phyloP scores from a whole-genome alignment of 257 asterid genomes.

The Nicotiana obtusifolia region DNA sequence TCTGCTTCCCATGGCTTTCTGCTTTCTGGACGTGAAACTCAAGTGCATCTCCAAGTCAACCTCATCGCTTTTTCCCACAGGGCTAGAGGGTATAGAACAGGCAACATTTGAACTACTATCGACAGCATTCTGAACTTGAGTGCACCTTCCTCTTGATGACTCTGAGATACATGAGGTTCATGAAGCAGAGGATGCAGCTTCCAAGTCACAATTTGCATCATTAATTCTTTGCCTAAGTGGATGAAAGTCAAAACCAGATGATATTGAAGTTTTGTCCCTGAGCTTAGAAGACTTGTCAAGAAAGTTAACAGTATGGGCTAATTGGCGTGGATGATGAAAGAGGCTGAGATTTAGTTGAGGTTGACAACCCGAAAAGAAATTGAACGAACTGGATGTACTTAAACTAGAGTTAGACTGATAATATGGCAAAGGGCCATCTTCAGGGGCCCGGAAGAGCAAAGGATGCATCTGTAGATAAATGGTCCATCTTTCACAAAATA shows the following conservation, averaged over 20 bases:
- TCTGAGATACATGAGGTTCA: conserved; percentile 31
- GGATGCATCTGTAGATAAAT: conserved; percentile 91
- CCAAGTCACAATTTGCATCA: conserved; percentile 31
- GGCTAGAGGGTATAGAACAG: conserved; percentile 29
- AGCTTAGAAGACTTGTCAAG: conserved; percentile 57
- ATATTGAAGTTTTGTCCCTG: conserved; percentile 34
- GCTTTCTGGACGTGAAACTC: conserved; percentile 52
- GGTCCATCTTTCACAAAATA: conserved; percentile 30
- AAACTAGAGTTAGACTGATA: conserved; percentile 32
- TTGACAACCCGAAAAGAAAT: conserved; percentile 56
- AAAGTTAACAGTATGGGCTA: conserved; percentile 57
- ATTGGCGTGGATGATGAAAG: conserved; percentile 61
- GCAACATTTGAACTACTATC: conserved; percentile 32
- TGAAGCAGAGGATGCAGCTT: conserved; percentile 25
- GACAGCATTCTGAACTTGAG: conserved; percentile 24
- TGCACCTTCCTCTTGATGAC: conserved; percentile 28
- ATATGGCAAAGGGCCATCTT: conserved; percentile 49
- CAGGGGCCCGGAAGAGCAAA: conserved; percentile 69
- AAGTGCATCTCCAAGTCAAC: conserved; percentile 68
- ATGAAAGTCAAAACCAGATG: conserved; percentile 60
- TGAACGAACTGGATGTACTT: conserved; percentile 41
- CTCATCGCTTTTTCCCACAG: conserved; percentile 37
- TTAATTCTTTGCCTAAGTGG: conserved; percentile 75
- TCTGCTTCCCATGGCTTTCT: conserved; percentile 28
- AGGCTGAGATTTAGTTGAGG: conserved; percentile 71